These are phyloP conservation scores for Neurospora sp. DNA, from an alignment of 495 filamentous ascomycete species.

Conservation along the genomic window DNA sequence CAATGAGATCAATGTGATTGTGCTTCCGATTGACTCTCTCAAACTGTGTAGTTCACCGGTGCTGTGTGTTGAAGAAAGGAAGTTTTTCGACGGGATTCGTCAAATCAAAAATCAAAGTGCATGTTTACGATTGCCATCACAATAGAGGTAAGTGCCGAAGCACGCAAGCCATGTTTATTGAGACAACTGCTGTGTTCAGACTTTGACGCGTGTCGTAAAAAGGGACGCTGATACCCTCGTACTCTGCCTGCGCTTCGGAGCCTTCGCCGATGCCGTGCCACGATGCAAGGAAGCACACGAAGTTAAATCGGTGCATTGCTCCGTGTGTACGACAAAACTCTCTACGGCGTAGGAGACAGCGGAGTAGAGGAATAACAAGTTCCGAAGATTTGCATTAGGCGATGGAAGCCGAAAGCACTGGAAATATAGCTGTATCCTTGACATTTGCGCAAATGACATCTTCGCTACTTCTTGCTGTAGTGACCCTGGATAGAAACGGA, in stretches of 20 bases:
- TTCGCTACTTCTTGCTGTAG: background rate
- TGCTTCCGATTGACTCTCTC: background rate
- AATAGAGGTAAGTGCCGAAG: background rate
- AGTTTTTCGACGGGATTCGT: too few species aligned
- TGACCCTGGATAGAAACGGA: background rate
- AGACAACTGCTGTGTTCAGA: background rate
- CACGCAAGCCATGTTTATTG: background rate
- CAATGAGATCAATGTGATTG: background rate
- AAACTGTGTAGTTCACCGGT: too few species aligned
- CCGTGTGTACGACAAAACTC: background rate
- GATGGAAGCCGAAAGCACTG: background rate
- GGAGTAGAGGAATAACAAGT: background rate
- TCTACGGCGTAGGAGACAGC: accelerated
- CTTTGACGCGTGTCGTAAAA: background rate
- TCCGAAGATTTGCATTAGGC: background rate
- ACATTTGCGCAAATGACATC: background rate
- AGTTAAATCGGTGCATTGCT: background rate
- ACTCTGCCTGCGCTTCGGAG: background rate
- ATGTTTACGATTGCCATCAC: too few species aligned
- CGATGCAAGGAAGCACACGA: background rate
- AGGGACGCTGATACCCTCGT: background rate
- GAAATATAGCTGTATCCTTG: background rate
- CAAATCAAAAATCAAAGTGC: background rate
- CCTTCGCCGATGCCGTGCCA: background rate
- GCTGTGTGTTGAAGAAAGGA: too few species aligned